phyloP scores from a whole-genome alignment of 768 basidiomycete genomes.

The Hysterangium stoloniferum region DNA sequence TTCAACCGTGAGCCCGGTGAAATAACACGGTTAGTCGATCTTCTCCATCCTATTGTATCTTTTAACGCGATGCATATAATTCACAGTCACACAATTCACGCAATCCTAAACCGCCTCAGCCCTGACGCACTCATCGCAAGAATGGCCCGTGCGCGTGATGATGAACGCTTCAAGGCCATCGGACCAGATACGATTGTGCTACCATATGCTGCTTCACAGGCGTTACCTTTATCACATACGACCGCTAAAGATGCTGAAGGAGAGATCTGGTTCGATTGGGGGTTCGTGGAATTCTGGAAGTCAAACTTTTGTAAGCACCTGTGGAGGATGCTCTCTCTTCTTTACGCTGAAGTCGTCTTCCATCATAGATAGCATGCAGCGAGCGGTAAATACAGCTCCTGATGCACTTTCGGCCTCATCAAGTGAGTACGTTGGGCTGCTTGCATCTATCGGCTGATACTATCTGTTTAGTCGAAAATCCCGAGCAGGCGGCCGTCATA shows the following conservation, averaged over 20 bases:
- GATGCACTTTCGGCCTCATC: slow-evolving; percentile 52
- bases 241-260: slow-evolving; percentile 48
- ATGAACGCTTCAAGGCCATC: slow-evolving; percentile 85
- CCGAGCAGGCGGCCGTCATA: slow-evolving; percentile 77
- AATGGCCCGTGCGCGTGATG: slow-evolving; percentile 82
- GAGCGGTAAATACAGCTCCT: slow-evolving; percentile 63
- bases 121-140: slow-evolving; percentile 83
- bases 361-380: slow-evolving; percentile 61
- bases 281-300: slow-evolving; percentile 98
- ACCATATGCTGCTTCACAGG: slow-evolving; percentile 24
- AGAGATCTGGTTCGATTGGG: slow-evolving; percentile 97
- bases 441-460: slow-evolving; percentile 3
- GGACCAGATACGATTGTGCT: slow-evolving; percentile 79
- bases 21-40: slow-evolving; percentile 66
- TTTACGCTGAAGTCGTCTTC: not conserved
- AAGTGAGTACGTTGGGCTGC: slow-evolving; percentile 33
- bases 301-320: slow-evolving; percentile 80
- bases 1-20: slow-evolving; percentile 94
- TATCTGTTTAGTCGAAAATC: slow-evolving; percentile 67
- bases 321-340: slow-evolving; percentile 7
- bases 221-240: slow-evolving; percentile 24
- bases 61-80: slow-evolving; percentile 3
- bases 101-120: slow-evolving; percentile 85
- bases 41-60: not conserved
- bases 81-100: slow-evolving; percentile 66